phyloP scores from a whole-genome alignment of 306 rosid species.

The Cucumis melo region DNA sequence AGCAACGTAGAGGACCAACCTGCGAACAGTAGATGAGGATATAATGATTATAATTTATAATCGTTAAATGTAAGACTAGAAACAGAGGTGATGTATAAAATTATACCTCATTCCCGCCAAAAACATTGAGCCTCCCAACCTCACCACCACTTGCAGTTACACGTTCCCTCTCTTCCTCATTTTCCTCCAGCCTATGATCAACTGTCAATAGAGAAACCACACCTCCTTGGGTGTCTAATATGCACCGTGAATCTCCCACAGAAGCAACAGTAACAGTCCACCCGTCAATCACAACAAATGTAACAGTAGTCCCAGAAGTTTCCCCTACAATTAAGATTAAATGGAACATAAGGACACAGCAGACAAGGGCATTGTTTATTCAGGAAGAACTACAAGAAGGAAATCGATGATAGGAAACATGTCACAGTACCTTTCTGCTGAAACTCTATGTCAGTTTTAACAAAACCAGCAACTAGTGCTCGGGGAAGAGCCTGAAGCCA shows the following conservation, averaged over 20 bases:
- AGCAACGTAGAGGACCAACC: constrained; percentile 99
- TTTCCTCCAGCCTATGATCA: constrained; percentile 94
- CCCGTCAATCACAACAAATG: constrained; percentile 77
- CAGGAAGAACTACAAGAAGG: not conserved
- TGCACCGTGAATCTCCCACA: constrained; percentile 98
- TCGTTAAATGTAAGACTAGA: not conserved
- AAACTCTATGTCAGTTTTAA: constrained; percentile 95
- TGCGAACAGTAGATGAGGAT: constrained; percentile 7
- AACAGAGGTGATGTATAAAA: constrained; percentile 10
- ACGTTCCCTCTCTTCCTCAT: constrained; percentile 89
- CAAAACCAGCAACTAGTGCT: constrained; percentile 91
- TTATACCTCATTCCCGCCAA: constrained; percentile 81
- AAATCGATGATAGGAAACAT: not conserved
- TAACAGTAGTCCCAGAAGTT: constrained; percentile 98
- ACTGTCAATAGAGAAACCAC: constrained; percentile 89
- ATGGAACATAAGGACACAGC: constrained; percentile 4
- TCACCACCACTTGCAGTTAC: constrained; percentile 99
- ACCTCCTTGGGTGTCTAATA: constrained; percentile 88
- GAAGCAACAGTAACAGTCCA: constrained; percentile 99
- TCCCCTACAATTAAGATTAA: constrained; percentile 47
- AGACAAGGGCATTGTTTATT: not conserved
- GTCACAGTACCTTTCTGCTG: constrained; percentile 63
- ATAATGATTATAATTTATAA: not conserved
- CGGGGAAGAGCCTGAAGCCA: constrained; percentile 98
- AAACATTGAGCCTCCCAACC: constrained; percentile 94